phyloP scores from a whole-genome alignment of 768 basidiomycete species.

The Amylocystis lapponica region DNA sequence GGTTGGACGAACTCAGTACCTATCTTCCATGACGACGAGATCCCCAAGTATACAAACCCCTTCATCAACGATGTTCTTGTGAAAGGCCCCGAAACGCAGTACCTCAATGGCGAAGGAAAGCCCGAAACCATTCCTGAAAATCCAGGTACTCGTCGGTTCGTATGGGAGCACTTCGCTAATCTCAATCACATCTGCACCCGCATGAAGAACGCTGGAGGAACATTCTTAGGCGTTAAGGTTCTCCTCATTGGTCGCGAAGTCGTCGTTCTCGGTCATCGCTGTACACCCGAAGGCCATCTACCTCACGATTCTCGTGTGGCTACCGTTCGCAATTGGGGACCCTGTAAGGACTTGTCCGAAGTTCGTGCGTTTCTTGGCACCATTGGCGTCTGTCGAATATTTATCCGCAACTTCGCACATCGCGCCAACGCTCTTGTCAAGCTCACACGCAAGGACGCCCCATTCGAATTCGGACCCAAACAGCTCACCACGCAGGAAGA shows the following conservation, averaged over 20 bases:
- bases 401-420: constrained; percentile 19
- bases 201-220: constrained; percentile 31
- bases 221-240: constrained; percentile 32
- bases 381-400: constrained; percentile 12
- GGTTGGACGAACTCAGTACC: constrained; percentile 37
- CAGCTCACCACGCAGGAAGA: constrained; percentile 9
- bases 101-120: constrained; percentile 22
- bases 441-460: constrained; percentile 16
- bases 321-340: constrained; percentile 17
- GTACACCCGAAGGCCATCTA: constrained; percentile 27
- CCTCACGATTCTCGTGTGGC: constrained; percentile 21
- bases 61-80: constrained; percentile 38
- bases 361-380: constrained; percentile 23
- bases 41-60: constrained; percentile 28
- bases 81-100: constrained; percentile 28
- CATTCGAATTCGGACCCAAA: constrained; percentile 13
- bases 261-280: constrained; percentile 32
- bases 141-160: constrained; percentile 28
- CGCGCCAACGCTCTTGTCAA: constrained; percentile 12
- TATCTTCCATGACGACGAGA: constrained; percentile 39
- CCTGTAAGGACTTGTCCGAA: constrained; percentile 12
- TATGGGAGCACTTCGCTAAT: constrained; percentile 34
- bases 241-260: constrained; percentile 23
- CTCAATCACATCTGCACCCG: constrained; percentile 32
- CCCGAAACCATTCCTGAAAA: constrained; percentile 35